phyloP scores from a whole-genome alignment of 2,329 filamentous ascomycete species.

The Monilinia aucupariae region DNA sequence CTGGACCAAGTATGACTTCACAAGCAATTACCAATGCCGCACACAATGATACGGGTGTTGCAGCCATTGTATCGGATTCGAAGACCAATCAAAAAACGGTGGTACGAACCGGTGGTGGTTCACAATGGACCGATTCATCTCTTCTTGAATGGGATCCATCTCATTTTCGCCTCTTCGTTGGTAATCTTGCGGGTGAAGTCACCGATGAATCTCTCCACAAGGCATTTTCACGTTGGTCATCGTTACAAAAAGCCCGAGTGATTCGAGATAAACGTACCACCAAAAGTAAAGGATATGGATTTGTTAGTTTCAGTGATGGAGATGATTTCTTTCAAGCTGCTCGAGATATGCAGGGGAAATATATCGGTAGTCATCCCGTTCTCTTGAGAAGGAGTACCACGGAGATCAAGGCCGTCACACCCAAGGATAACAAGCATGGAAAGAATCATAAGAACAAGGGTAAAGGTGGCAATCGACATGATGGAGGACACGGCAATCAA shows the following conservation, averaged over 20 bases:
- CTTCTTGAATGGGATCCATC: slow-evolving; percentile 94
- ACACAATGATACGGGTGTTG: slow-evolving; percentile 43
- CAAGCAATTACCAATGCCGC: slow-evolving; percentile 46
- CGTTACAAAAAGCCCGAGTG: slow-evolving; percentile 86
- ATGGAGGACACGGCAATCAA: slow-evolving; percentile 36
- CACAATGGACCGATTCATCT: slow-evolving; percentile 83
- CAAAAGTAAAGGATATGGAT: slow-evolving; percentile 94
- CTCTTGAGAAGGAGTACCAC: slow-evolving; percentile 82
- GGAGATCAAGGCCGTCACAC: slow-evolving; percentile 75
- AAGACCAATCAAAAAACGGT: slow-evolving; percentile 77
- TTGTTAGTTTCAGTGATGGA: slow-evolving; percentile 90
- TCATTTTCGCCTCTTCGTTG: slow-evolving; percentile 91
- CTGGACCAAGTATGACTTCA: slow-evolving; percentile 74
- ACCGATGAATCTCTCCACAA: slow-evolving; percentile 94
- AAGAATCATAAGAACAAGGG: slow-evolving; percentile 38
- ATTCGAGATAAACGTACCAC: slow-evolving; percentile 92
- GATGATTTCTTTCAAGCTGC: slow-evolving; percentile 96
- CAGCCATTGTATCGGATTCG: slow-evolving; percentile 38
- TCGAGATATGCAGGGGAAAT: slow-evolving; percentile 98
- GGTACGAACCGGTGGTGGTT: slow-evolving; percentile 78
- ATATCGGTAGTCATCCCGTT: slow-evolving; percentile 95
- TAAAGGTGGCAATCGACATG: slow-evolving; percentile 36
- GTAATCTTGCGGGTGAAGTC: slow-evolving; percentile 93
- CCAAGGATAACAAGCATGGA: slow-evolving; percentile 55
- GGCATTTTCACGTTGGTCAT: slow-evolving; percentile 82